These are phyloP conservation scores for Metschnikowia orientalis DNA, from an alignment of 805 yeast species.

Conservation along the genomic window DNA sequence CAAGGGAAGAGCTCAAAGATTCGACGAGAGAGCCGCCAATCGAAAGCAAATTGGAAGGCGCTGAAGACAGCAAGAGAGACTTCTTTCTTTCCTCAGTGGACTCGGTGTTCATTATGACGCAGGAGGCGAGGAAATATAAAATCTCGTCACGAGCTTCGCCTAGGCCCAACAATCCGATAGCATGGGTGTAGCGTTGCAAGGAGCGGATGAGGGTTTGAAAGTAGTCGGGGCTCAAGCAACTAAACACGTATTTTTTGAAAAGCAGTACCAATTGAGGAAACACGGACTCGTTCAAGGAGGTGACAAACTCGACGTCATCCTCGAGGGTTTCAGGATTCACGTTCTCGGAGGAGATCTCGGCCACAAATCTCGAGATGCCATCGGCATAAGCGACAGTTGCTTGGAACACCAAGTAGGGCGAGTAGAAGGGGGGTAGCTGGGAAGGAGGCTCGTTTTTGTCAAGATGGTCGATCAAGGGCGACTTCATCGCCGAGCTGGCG, in stretches of 20 bases:
- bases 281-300: slow-evolving; percentile 27
- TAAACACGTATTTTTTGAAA: slow-evolving; percentile 47
- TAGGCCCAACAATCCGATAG: slow-evolving; percentile 70
- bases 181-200: slow-evolving; percentile 75
- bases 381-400: slow-evolving; percentile 58
- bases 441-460: slow-evolving; percentile 79
- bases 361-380: slow-evolving; percentile 56
- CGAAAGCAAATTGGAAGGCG: slow-evolving; percentile 26
- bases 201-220: slow-evolving; percentile 68
- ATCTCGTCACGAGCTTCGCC: slow-evolving; percentile 52
- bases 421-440: slow-evolving; percentile 54
- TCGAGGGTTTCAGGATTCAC: slow-evolving; percentile 24
- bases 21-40: slow-evolving; percentile 52
- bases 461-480: slow-evolving; percentile 64
- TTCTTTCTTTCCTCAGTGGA: slow-evolving; percentile 5
- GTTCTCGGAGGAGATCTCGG: slow-evolving; percentile 33
- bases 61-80: not conserved
- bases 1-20: slow-evolving; percentile 42
- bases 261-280: slow-evolving; percentile 25
- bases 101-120: slow-evolving; percentile 36
- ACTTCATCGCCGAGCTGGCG: slow-evolving; percentile 43
- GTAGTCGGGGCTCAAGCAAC: slow-evolving; percentile 64
- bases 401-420: slow-evolving; percentile 50
- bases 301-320: slow-evolving; percentile 33
- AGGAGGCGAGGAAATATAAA: slow-evolving; percentile 25